These are phyloP conservation scores for Cadophora sp. DNA, from an alignment of 2,329 filamentous ascomycete species.

Conservation along the genomic window DNA sequence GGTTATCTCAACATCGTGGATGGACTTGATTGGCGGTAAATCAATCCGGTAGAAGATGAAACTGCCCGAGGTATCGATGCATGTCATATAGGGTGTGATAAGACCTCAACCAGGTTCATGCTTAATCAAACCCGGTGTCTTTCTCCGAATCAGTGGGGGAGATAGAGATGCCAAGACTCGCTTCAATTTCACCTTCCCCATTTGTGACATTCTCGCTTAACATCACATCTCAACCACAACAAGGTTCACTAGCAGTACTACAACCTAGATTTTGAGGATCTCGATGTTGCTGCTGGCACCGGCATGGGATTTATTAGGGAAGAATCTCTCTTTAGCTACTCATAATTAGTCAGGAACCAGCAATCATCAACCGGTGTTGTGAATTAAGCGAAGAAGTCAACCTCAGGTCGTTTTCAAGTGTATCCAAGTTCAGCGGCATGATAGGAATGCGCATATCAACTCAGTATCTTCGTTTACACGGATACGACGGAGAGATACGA, in stretches of 20 bases:
- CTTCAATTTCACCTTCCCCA: conserved; percentile 1
- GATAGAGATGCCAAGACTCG: conserved; percentile 8
- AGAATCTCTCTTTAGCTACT: too few species aligned
- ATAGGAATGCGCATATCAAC: too few species aligned
- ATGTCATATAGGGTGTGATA: conserved; percentile 6
- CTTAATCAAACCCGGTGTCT: neutral
- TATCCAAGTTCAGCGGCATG: neutral
- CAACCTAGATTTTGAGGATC: neutral
- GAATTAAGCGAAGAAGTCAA: too few species aligned
- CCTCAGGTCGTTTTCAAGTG: neutral
- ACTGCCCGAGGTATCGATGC: neutral
- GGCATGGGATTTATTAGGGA: too few species aligned
- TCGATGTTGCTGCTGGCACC: neutral
- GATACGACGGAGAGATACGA: too few species aligned
- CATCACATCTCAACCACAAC: neutral
- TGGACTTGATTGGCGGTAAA: neutral
- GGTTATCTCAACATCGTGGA: neutral
- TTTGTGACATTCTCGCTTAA: neutral
- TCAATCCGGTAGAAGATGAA: neutral
- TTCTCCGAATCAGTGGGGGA: neutral
- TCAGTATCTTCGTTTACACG: too few species aligned
- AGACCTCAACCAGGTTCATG: neutral
- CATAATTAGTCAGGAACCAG: too few species aligned
- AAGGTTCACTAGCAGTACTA: too few species aligned
- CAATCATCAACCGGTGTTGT: too few species aligned